Conservation (phyloP, 2,329 filamentous ascomycete species). For the Penicillium sp. region DNA sequence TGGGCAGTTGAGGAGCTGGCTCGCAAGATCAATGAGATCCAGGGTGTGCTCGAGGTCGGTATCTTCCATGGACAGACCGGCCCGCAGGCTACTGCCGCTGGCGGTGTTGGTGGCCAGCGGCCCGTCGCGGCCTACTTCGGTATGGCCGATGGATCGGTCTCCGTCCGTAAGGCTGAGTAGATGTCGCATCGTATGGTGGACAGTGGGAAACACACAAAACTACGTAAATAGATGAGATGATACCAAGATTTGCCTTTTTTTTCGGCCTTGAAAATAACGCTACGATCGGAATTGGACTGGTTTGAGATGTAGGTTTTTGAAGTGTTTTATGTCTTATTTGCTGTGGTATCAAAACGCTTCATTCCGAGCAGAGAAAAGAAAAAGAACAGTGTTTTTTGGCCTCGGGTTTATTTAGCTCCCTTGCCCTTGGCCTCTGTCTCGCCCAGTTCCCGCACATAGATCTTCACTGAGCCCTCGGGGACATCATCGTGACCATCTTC, state of each 20-base stretch:
- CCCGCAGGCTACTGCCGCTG: conserved; percentile 62
- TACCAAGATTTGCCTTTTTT: conserved; percentile 20
- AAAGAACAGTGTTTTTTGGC: conserved; percentile 5
- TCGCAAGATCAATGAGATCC: conserved; percentile 73
- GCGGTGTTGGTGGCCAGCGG: conserved; percentile 75
- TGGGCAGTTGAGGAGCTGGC: conserved; percentile 82
- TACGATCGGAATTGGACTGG: conserved; percentile 10
- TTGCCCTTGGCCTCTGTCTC: conserved; percentile 90
- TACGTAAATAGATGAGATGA: conserved; percentile 22
- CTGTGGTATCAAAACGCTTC: conserved; percentile 22
- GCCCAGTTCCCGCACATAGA: conserved; percentile 80
- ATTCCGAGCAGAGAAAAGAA: conserved; percentile 15
- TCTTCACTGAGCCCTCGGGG: conserved; percentile 70
- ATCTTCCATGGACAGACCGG: conserved; percentile 86
- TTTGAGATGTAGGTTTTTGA: not conserved
- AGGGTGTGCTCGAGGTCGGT: conserved; percentile 88
- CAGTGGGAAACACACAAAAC: not conserved
- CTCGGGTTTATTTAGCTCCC: conserved; percentile 60
- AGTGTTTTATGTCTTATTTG: conserved; percentile 20
- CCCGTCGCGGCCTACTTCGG: conserved; percentile 95
- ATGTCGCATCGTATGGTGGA: not conserved
- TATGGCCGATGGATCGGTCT: conserved; percentile 72
- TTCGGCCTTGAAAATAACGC: conserved; percentile 1
- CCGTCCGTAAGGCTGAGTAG: conserved; percentile 51
- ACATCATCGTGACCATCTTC: conserved; percentile 82